A percentile compares a stretch with the other conserved stretches of the same genome.
These are phyloP conservation scores for Rhododendron griersonianum DNA, from an alignment of 148 eudicot species.

Conservation along the genomic window DNA sequence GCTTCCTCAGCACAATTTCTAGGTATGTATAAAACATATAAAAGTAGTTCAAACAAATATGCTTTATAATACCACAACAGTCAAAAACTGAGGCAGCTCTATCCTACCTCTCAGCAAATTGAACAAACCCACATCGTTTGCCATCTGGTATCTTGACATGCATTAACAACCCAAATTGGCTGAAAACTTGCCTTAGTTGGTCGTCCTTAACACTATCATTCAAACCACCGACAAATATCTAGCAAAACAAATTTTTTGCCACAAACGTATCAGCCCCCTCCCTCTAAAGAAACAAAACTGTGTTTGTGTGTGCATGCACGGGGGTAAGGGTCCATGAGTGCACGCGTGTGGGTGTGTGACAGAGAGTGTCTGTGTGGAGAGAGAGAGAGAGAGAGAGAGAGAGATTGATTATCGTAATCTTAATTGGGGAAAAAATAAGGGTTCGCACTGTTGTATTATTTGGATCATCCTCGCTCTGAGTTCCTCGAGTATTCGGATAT, in stretches of 20 bases:
- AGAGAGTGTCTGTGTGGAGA: background rate
- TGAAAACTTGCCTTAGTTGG: constrained; percentile 68
- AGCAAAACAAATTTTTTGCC: constrained; percentile 18
- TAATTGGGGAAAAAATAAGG: background rate
- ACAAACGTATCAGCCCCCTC: background rate
- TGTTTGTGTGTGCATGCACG: background rate
- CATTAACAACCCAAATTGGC: constrained; percentile 65
- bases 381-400: background rate
- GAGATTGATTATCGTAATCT: background rate
- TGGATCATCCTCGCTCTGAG: constrained; percentile 83
- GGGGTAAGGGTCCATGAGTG: background rate
- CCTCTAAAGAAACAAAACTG: background rate
- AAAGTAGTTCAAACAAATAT: background rate
- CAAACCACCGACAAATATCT: constrained; percentile 94
- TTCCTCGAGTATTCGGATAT: constrained; percentile 65
- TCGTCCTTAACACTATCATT: constrained; percentile 80
- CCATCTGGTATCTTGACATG: constrained; percentile 93
- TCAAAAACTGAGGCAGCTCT: background rate
- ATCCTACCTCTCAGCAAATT: constrained; percentile 71
- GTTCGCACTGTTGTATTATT: constrained; percentile 88
- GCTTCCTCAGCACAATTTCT: constrained; percentile 90
- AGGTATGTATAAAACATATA: background rate
- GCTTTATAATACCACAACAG: background rate
- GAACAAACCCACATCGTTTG: constrained; percentile 95
- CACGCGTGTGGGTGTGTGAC: background rate